Conservation (phyloP, 495 filamentous ascomycete genomes). For the Parathielavia appendiculata region DNA sequence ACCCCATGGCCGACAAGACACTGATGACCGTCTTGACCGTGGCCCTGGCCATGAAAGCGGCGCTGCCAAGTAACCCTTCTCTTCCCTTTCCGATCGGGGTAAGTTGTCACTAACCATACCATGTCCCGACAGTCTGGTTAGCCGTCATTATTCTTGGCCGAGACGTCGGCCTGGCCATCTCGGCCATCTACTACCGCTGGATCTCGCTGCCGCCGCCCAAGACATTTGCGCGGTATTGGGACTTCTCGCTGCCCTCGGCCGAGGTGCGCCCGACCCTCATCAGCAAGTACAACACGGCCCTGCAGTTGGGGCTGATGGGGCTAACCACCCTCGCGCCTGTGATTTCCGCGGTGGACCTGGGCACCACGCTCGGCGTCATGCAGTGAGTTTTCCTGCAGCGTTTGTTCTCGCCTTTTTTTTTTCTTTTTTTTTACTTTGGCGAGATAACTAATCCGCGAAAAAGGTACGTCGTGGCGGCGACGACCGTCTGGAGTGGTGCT, state of each 20-base stretch:
- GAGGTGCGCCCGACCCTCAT: slow-evolving; percentile 89
- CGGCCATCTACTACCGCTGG: slow-evolving; percentile 92
- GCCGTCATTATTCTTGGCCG: slow-evolving; percentile 84
- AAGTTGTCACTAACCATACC: slow-evolving; percentile 6
- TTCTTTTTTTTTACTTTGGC: slow-evolving; percentile 6
- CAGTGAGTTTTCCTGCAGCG: slow-evolving; percentile 58
- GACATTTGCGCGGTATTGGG: slow-evolving; percentile 93
- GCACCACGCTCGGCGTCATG: slow-evolving; percentile 54
- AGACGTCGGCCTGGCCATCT: slow-evolving; percentile 78
- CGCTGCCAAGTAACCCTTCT: slow-evolving; percentile 57
- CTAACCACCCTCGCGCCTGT: slow-evolving; percentile 70
- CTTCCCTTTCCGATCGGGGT: background rate
- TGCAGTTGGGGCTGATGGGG: slow-evolving; percentile 76
- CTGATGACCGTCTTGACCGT: slow-evolving; percentile 90
- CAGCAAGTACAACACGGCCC: slow-evolving; percentile 81
- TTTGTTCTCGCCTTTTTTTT: slow-evolving; percentile 10
- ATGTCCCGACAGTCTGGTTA: slow-evolving; percentile 59
- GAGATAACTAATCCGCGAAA: background rate
- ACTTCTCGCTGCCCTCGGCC: slow-evolving; percentile 86
- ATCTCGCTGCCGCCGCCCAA: slow-evolving; percentile 89
- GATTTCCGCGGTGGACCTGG: slow-evolving; percentile 50
- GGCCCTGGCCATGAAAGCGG: slow-evolving; percentile 72
- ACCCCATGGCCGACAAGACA: slow-evolving; percentile 94
- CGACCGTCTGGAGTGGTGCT: slow-evolving; percentile 78
- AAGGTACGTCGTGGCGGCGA: slow-evolving; percentile 70